Evolutionary conservation across 148 eudicot species (phyloP).

Genomic region (Suaeda aralocaspica): DNA sequence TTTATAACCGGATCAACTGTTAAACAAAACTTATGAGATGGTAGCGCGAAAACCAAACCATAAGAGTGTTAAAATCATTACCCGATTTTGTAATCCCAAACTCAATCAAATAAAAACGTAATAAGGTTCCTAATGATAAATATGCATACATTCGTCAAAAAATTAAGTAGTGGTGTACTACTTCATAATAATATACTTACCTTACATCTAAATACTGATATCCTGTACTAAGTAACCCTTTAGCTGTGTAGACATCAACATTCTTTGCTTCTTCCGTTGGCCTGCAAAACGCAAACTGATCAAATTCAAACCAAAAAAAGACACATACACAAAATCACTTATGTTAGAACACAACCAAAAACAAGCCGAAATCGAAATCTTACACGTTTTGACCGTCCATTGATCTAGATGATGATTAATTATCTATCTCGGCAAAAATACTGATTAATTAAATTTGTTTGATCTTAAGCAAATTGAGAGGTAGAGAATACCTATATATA

Average conservation of each 20-base stretch:
- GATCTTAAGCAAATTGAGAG: too few relatives aligned
- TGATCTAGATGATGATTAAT: neutral
- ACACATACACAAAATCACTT: neutral
- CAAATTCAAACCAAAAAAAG: neutral
- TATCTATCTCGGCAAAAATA: neutral
- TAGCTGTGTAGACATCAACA: constrained; percentile 51
- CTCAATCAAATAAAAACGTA: too few relatives aligned
- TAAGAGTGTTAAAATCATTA: too few relatives aligned
- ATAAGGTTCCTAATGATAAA: too few relatives aligned
- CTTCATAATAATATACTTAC: constrained; percentile 17
- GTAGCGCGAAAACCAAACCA: too few relatives aligned
- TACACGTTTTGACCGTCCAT: constrained; percentile 29
- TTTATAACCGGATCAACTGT: too few relatives aligned
- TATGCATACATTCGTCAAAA: too few relatives aligned
- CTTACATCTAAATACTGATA: constrained; percentile 57
- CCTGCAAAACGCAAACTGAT: constrained; percentile 10
- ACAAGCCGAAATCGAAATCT: neutral
- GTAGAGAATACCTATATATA: too few relatives aligned
- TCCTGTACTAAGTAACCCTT: constrained; percentile 40
- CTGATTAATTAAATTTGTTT: neutral
- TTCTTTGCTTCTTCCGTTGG: constrained; percentile 34
- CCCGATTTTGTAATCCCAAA: neutral
- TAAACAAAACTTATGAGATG: too few relatives aligned
- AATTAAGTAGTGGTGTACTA: neutral
- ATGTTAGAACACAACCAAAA: neutral